Evolutionary conservation across 2,329 filamentous ascomycete genomes (phyloP), one percentile per base, ranked within the genome.

Genomic region (Torrubiella hemipterigena): DNA sequence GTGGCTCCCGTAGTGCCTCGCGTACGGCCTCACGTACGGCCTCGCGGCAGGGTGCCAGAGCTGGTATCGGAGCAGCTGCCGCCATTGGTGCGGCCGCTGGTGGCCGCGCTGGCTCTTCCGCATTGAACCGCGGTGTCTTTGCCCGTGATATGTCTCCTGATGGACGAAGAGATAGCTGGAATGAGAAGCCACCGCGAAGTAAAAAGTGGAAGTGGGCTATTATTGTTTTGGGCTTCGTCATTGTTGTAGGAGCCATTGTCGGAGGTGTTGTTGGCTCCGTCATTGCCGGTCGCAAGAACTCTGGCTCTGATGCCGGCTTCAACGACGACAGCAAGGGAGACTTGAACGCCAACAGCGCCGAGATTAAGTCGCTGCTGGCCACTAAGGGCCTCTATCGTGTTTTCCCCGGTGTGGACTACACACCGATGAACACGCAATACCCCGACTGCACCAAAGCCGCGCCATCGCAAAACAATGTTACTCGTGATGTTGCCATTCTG

Each of bases 351-450:
- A 61, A 89, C 52, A 93, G 84, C 7, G 43, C 59, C 2, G 81
- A 93, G 56, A 93, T 95, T 58, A 69, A 93, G 60, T 65, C 66
- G 4, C 65, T 96, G 11, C 65, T 95, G 63, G 78, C 81, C 60
- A 94, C 94, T 55, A 51, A 65, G 0, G 59, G 86, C 40, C 67
- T 96, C 16, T 85, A 94, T 67, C 93, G 85, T 54, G 85, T 96
- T 3, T 96, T 96, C 53, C 83, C 86, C 0, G 89, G 86, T 17
- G 83, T 96, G 58, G 89, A 95, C 56, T 96, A 96, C 52, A 96
- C 89, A 0, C 86, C 89, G 0, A 71, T 91, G 53, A 86, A 93
- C 50, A 76, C 84, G 0, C 87, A 95, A 54, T 95, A 89, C 45
- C 89, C 89, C 3, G 77, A 78, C 23, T 96, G 89, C 55, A 41